Base-by-base conservation (phyloP, 116 monocot genomes). In the Dioscorea cayenensis region DNA sequence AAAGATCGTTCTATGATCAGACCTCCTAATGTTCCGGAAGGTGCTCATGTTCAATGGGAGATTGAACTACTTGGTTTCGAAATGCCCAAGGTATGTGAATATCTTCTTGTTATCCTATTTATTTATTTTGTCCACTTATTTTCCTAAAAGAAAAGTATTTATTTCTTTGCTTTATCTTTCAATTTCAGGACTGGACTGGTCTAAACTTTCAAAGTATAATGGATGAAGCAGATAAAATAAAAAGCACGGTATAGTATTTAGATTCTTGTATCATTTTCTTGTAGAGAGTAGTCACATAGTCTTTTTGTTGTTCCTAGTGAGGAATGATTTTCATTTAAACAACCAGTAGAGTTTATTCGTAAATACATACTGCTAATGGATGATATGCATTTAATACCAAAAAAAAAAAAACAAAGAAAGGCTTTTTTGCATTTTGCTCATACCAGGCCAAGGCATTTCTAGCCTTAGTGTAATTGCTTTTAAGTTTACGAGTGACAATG, bases 41-140 rank as follows among this genome's bases (percentile, higher is more conserved):
- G 88, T 77, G 84, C 96, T 82, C 27, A 86, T 84, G 86, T 92
- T 66, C 90, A 87, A 67, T 96, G 92, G 96, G 90, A 96, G 80
- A 83, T 96, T 73, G 92, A 96, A 65, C 80, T 96, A 60, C 83
- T 96, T 83, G 92, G 86, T 66, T 96, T 96, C 90, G 92, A 96
- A 74, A 92, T 67, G 82, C 90, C 96, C 6, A 96, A 86, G 92
- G 96, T 92, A 83, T 75, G 28, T 8, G 2, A 72, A 38, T 61
- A 2, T 62, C 28, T 66, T 55, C 27, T 62, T 32, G 8, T 22
- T 32, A 32, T 32, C 32, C 32, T 32, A 32, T 32, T 32, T 55
- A 16, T 16, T 55, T 18, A 18, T 55, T 55, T 55, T 16, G 0
- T 55, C 55, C 43, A 43, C 12, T 43, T 32, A 32, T 43, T 43